Evolutionary conservation across 2,329 filamentous ascomycete genomes (phyloP).

Genomic region (Apiospora aurea): DNA sequence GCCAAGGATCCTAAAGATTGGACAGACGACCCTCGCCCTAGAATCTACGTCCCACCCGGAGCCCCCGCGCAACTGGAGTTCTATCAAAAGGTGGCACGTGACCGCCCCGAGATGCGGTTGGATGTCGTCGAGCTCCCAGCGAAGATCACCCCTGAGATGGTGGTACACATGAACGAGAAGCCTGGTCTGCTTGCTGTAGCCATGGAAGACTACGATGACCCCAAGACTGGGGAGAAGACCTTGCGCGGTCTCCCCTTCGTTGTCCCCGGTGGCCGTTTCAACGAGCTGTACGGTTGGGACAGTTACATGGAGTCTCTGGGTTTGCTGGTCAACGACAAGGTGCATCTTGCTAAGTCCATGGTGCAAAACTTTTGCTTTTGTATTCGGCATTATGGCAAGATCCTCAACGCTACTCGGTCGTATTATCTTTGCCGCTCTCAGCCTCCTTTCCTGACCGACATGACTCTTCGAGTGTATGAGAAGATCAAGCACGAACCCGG

Average conservation of each 20-base stretch:
- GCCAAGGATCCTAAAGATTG: conserved; percentile 94
- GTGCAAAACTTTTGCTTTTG: conserved; percentile 97
- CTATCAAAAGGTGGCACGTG: conserved; percentile 80
- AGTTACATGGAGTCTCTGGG: conserved; percentile 98
- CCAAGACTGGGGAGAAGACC: conserved; percentile 71
- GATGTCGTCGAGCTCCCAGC: conserved; percentile 84
- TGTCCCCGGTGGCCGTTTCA: conserved; percentile 97
- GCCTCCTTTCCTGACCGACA: conserved; percentile 95
- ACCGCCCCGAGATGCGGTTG: conserved; percentile 82
- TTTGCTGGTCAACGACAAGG: conserved; percentile 82
- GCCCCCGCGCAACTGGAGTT: conserved; percentile 90
- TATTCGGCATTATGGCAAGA: conserved; percentile 98
- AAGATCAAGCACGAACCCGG: conserved; percentile 87
- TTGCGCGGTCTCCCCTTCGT: conserved; percentile 88
- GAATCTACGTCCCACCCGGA: conserved; percentile 88
- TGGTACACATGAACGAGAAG: conserved; percentile 83
- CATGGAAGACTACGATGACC: conserved; percentile 79
- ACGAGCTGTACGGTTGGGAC: conserved; percentile 98
- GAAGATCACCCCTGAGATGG: conserved; percentile 80
- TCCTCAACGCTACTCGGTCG: conserved; percentile 93
- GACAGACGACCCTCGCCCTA: conserved; percentile 86
- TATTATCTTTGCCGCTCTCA: conserved; percentile 96
- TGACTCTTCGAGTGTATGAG: conserved; percentile 93
- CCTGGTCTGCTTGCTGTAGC: conserved; percentile 90
- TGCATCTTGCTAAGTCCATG: conserved; percentile 91